A percentile compares a stretch with the other conserved stretches of the same genome.
phyloP scores from a whole-genome alignment of 805 yeast genomes.

The Naumovozyma baii region DNA sequence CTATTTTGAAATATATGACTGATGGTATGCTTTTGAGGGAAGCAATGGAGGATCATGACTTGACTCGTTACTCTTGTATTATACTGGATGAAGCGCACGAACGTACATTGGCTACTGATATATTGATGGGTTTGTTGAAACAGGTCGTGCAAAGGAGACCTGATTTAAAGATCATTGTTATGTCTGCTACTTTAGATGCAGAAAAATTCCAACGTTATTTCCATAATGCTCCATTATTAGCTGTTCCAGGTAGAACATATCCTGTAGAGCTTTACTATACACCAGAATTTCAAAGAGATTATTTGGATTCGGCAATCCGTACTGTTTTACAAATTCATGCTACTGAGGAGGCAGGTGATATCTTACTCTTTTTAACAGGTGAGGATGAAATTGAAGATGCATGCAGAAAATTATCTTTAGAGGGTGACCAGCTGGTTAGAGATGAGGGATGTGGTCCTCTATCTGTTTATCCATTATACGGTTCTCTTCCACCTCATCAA shows the following conservation, averaged over 20 bases:
- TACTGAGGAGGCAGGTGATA: conserved; percentile 89
- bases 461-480: conserved; percentile 85
- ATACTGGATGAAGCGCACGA: conserved; percentile 97
- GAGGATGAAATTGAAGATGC: conserved; percentile 98
- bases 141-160: conserved; percentile 71
- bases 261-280: conserved; percentile 97
- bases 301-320: conserved; percentile 87
- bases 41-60: conserved; percentile 91
- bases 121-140: conserved; percentile 87
- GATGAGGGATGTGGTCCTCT: conserved; percentile 88
- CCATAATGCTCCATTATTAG: conserved; percentile 82
- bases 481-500: conserved; percentile 91
- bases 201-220: conserved; percentile 89
- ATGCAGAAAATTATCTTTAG: conserved; percentile 75
- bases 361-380: conserved; percentile 81
- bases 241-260: conserved; percentile 96
- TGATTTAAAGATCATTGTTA: conserved; percentile 82
- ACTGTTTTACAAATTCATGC: conserved; percentile 96
- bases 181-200: conserved; percentile 98
- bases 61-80: conserved; percentile 74
- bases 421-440: conserved; percentile 78
- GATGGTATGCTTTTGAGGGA: conserved; percentile 97
- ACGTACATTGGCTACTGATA: conserved; percentile 93
- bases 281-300: conserved; percentile 92
- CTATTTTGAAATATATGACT: conserved; percentile 90